Conservation (phyloP, 164 flowering plant genomes). For the Echeveria elegans region DNA sequence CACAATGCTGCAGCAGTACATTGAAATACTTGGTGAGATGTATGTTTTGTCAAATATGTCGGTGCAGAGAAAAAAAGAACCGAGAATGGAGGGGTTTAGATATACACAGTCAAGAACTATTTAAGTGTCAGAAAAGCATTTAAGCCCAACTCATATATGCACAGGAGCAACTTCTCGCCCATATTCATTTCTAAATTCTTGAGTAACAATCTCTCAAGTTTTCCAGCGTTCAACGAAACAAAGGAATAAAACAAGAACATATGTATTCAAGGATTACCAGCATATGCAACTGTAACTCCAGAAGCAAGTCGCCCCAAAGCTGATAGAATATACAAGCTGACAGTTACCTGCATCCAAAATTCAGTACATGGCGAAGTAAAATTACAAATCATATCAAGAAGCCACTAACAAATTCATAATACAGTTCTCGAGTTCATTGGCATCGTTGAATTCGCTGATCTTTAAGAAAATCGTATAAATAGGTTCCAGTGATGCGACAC, state of each 20-base stretch:
- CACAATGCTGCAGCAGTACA: constrained; percentile 59
- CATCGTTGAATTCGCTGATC: too few species aligned
- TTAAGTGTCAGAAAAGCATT: neutral
- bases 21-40: neutral
- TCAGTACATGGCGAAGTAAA: neutral
- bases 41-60: neutral
- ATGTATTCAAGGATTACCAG: constrained; percentile 23
- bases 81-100: neutral
- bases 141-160: neutral
- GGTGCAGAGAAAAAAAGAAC: neutral
- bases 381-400: neutral
- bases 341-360: constrained; percentile 40
- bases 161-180: too few species aligned
- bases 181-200: too few species aligned
- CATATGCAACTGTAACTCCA: constrained; percentile 49
- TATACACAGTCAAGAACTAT: neutral
- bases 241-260: neutral
- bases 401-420: neutral
- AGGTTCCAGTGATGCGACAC: too few species aligned
- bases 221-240: neutral
- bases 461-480: too few species aligned
- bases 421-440: neutral
- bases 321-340: constrained; percentile 36
- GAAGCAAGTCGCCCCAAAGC: constrained; percentile 43
- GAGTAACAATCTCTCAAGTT: neutral